Base-by-base conservation (phyloP, 2,329 filamentous ascomycete genomes). In the Aspergillus bombycis region DNA sequence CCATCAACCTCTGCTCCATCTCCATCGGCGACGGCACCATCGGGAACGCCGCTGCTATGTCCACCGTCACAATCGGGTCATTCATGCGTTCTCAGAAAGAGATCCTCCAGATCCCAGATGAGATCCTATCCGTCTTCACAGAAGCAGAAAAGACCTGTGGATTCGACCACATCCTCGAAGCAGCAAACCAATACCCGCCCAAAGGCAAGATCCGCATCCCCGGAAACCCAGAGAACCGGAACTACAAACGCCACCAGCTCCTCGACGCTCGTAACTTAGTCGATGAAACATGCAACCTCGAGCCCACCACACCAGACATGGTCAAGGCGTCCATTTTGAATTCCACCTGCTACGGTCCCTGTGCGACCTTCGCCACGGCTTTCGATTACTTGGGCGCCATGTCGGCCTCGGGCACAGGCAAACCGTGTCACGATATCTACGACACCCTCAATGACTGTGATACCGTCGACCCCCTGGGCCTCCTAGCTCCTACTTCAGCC, bases 1-100 rank as follows among this genome's bases (percentile, higher is more conserved):
- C 70, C 1, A 65, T 79, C 12, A 70, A 77, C 28, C 61, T 80
- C 19, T 67, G 63, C 34, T 78, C 77, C 8, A 73, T 79, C 41
- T 72, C 74, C 4, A 70, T 79, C 1, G 78, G 77, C 7, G 75
- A 79, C 61, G 74, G 72, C 5, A 74, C 75, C 10, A 71, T 78
- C 64, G 77, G 75, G 19, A 78, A 78, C 36, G 68, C 71, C 36
- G 75, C 76, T 28, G 77, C 75, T 19, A 74, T 76, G 69, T 72
- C 77, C 5, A 69, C 72, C 23, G 71, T 75, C 19, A 69, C 68
- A 4, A 72, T 72, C 7, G 69, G 71, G 0, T 62, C 67, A 21
- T 79, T 73, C 59, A 58, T 79, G 19, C 60, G 69, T 28, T 69
- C 71, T 2, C 67, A 78, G 8, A 57, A 67, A 5, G 38, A 38